Evolutionary conservation across 805 yeast genomes (phyloP).

Genomic region (Metschnikowia lachancei): DNA sequence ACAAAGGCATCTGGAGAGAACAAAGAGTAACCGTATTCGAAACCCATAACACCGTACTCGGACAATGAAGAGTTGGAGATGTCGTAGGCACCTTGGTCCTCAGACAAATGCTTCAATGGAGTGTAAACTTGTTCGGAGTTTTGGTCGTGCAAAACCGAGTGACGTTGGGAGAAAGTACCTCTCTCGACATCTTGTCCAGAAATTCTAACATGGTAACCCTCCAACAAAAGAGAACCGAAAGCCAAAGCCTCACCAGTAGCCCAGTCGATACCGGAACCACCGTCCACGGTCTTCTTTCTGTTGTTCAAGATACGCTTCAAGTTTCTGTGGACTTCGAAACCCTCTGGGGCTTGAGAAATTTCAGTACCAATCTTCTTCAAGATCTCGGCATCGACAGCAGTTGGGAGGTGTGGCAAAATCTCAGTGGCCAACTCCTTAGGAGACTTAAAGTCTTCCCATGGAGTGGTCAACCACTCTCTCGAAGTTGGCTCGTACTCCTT

Average conservation of each 20-base stretch:
- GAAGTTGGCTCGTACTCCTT: conserved; percentile 88
- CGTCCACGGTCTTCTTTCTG: conserved; percentile 81
- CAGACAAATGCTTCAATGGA: conserved; percentile 78
- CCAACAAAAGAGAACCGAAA: conserved; percentile 84
- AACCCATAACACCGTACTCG: conserved; percentile 99
- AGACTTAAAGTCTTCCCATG: conserved; percentile 98
- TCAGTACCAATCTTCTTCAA: conserved; percentile 76
- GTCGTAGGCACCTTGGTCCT: conserved; percentile 79
- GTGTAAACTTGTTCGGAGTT: conserved; percentile 75
- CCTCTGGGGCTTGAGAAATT: conserved; percentile 81
- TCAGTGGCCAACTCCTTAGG: conserved; percentile 96
- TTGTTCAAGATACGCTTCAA: conserved; percentile 87
- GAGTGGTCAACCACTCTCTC: conserved; percentile 97
- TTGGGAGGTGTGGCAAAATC: conserved; percentile 92
- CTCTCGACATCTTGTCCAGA: conserved; percentile 99
- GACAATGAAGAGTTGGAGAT: conserved; percentile 94
- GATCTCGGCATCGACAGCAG: conserved; percentile 71
- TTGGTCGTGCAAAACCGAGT: conserved; percentile 97
- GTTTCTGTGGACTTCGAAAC: conserved; percentile 89
- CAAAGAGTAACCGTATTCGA: conserved; percentile 97
- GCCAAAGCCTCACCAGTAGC: conserved; percentile 99
- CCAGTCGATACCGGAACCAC: conserved; percentile 97
- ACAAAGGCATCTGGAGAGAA: conserved; percentile 96
- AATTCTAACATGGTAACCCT: conserved; percentile 95
- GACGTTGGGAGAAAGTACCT: conserved; percentile 99